phyloP scores from a whole-genome alignment of 1,284 basidiomycete species.

The Sporisorium scitamineum region DNA sequence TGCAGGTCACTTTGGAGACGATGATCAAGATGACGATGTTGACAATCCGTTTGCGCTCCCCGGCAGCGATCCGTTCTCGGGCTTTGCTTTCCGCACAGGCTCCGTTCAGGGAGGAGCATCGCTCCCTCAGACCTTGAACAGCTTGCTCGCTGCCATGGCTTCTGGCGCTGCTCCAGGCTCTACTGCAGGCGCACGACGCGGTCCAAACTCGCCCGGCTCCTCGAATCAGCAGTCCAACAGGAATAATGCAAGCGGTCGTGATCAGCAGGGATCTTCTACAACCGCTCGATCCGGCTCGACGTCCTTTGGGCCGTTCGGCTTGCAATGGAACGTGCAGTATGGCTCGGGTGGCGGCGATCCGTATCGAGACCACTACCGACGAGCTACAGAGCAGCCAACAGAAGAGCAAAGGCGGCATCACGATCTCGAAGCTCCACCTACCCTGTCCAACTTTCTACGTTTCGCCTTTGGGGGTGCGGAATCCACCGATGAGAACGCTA shows the following conservation, averaged over 20 bases:
- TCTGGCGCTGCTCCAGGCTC: constrained; percentile 5
- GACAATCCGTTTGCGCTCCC: constrained; percentile 5
- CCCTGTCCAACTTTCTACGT: constrained; percentile 44
- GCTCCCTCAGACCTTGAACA: constrained; percentile 7
- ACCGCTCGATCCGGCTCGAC: constrained; percentile 24
- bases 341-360: constrained; percentile 32
- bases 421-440: constrained; percentile 9
- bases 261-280: not conserved
- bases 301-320: constrained; percentile 41
- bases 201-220: not conserved
- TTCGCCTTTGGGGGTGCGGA: constrained; percentile 47
- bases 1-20: constrained; percentile 2
- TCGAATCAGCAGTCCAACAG: not conserved
- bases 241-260: not conserved
- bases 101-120: constrained; percentile 1
- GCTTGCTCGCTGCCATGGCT: constrained; percentile 26
- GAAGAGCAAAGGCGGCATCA: constrained; percentile 11
- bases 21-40: constrained; percentile 8
- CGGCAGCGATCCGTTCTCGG: constrained; percentile 8
- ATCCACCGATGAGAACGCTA: constrained; percentile 5
- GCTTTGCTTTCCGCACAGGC: constrained; percentile 13
- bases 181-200: not conserved
- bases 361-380: constrained; percentile 23
- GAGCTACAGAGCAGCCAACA: constrained; percentile 23
- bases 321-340: constrained; percentile 49